Evolutionary conservation across 768 basidiomycete species (phyloP), one percentile per base, ranked within the genome.

Genomic region (Baorangia bicolor): DNA sequence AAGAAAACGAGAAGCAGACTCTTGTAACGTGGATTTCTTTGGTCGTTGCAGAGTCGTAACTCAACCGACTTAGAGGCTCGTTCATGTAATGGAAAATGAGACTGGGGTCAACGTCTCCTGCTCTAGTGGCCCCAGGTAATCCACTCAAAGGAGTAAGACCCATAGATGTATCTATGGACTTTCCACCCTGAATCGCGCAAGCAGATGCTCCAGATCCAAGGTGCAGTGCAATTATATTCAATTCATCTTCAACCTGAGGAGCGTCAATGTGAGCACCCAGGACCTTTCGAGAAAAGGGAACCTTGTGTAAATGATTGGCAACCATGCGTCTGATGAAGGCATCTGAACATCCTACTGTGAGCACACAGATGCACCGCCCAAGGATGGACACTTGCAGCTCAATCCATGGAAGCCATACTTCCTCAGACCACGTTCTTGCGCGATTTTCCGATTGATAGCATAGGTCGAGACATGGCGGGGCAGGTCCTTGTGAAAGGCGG

Each of bases 371-470:
- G 9, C 23, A 39, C 33, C 16, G 7, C 21, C 23, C 23, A 45
- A 31, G 37, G n/a, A 41, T 12, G 28, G 25, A 53, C 10, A 49
- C 42, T 73, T 57, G 83, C 87, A 90, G 61, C 86, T 87, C 62
- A 94, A 67, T 3, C 94, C 94, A 64, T 97, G 94, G 70, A 94
- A 94, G 18, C 94, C 94, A 65, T 95, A 96, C 71, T 93, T 94
- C 67, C 84, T 84, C 42, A 96, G 77, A 1, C 89, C 88, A 42
- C 84, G 83, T 41, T 81, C 73, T 37, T 75, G 75, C 0, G 88
- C 83, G 41, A 88, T 73, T 10, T 73, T 66, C 61, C 81, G 87
- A 58, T 87, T 74, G 49, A 96, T 86, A 0, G 92, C 84, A 66
- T 94, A 95, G 49, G 83, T 88, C 37, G 88, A 81, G 51, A 94